Evolutionary conservation across 2,329 filamentous ascomycete species (phyloP).

Genomic region (Rhinocladiella similis): DNA sequence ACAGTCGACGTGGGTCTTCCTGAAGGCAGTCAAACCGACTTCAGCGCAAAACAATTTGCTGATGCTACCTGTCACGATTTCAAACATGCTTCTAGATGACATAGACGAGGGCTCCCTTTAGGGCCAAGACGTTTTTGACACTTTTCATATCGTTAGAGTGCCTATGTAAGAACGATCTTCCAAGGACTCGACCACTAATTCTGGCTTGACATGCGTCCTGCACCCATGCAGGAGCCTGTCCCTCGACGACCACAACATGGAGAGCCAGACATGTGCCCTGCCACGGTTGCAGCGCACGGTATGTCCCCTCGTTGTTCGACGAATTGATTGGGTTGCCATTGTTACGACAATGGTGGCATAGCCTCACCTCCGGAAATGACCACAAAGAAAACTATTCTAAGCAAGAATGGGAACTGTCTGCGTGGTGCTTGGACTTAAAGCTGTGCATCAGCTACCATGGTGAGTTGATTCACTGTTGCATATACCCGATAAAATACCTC

Average conservation of each 20-base stretch:
- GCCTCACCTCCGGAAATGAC: constrained; percentile 5
- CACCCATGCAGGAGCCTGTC: too few relatives aligned
- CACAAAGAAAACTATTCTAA: constrained; percentile 8
- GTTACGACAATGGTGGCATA: not conserved
- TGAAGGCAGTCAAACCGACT: not conserved
- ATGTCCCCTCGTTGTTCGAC: not conserved
- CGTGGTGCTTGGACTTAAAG: not conserved
- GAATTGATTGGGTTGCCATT: too few relatives aligned
- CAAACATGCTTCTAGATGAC: too few relatives aligned
- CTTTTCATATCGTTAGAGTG: too few relatives aligned
- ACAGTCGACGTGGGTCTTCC: not conserved
- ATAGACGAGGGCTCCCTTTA: too few relatives aligned
- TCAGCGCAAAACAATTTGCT: too few relatives aligned
- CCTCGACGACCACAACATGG: not conserved
- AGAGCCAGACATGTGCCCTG: not conserved
- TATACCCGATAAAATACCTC: not conserved
- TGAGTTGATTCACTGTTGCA: not conserved
- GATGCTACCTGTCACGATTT: too few relatives aligned
- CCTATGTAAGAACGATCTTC: too few relatives aligned
- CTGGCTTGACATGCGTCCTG: too few relatives aligned
- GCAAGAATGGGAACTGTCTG: not conserved
- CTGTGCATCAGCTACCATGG: not conserved
- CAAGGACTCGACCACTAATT: too few relatives aligned
- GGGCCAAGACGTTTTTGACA: too few relatives aligned
- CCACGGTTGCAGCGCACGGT: not conserved